A percentile compares a stretch with the other conserved stretches of the same genome.
phyloP scores from a whole-genome alignment of 2,329 filamentous ascomycete genomes.

The Mycocentrospora acerina region DNA sequence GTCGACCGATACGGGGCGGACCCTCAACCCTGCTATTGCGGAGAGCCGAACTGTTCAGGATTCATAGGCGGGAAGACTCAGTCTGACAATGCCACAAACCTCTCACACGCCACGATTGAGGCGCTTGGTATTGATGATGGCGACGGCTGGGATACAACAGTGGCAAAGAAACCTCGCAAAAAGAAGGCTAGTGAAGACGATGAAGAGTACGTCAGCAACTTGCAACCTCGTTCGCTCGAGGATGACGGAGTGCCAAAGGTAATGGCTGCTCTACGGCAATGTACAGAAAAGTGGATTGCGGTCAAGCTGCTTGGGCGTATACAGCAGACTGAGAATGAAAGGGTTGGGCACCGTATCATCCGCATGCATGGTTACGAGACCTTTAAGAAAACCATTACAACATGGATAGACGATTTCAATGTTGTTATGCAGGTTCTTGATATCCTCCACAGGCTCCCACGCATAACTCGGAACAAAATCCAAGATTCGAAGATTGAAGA shows the following conservation, averaged over 20 bases:
- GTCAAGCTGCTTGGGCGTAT: constrained; percentile 91
- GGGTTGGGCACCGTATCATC: constrained; percentile 83
- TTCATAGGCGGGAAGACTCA: constrained; percentile 98
- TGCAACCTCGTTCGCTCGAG: constrained; percentile 75
- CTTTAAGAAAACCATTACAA: constrained; percentile 79
- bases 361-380: constrained; percentile 98
- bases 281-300: constrained; percentile 99
- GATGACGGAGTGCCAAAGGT: constrained; percentile 87
- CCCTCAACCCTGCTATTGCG: constrained; percentile 95
- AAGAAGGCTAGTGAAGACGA: constrained; percentile 91
- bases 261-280: constrained; percentile 95
- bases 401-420: constrained; percentile 87
- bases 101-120: constrained; percentile 86
- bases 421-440: constrained; percentile 86
- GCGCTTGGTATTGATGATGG: constrained; percentile 92
- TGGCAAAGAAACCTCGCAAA: constrained; percentile 87
- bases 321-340: constrained; percentile 81
- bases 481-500: constrained; percentile 92
- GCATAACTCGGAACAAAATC: constrained; percentile 95
- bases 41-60: constrained; percentile 88
- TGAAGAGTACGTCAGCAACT: constrained; percentile 91
- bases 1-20: constrained; percentile 97
- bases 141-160: constrained; percentile 87
- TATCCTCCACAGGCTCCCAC: constrained; percentile 84
- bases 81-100: constrained; percentile 89